Evolutionary conservation across 2,329 filamentous ascomycete species (phyloP).

Genomic region (Stagonosporopsis chrysanthemi): DNA sequence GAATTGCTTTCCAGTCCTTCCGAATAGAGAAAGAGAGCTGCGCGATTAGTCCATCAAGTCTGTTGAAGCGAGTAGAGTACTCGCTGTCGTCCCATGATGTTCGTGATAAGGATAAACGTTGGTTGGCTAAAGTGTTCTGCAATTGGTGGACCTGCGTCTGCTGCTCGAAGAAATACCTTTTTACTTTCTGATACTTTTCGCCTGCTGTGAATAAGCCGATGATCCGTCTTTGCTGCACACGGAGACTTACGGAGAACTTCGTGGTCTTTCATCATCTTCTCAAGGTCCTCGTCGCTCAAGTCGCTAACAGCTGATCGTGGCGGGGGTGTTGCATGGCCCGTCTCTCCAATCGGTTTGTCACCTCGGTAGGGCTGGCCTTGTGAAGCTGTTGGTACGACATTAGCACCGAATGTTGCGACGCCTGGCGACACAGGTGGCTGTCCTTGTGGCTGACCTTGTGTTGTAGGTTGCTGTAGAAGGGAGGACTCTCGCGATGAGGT

Average conservation of each 20-base stretch:
- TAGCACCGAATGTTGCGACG: constrained; percentile 54
- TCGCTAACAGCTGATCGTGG: constrained; percentile 51
- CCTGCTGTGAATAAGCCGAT: constrained; percentile 60
- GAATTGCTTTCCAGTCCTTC: constrained; percentile 88
- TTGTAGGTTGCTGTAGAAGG: constrained; percentile 43
- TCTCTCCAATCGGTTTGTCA: constrained; percentile 46
- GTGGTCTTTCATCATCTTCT: constrained; percentile 58
- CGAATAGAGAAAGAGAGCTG: constrained; percentile 95
- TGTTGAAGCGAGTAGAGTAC: constrained; percentile 86
- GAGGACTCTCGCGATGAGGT: constrained; percentile 46
- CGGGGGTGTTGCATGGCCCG: constrained; percentile 56
- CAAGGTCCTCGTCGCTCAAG: constrained; percentile 58
- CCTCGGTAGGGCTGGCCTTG: constrained; percentile 55
- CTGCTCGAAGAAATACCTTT: constrained; percentile 95
- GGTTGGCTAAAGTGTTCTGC: constrained; percentile 96
- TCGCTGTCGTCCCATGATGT: constrained; percentile 95
- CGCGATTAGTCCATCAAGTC: constrained; percentile 91
- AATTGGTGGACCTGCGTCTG: constrained; percentile 89
- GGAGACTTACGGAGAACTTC: constrained; percentile 57
- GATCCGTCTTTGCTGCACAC: not conserved
- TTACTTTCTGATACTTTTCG: constrained; percentile 97
- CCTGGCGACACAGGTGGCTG: constrained; percentile 48
- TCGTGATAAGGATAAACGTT: constrained; percentile 90
- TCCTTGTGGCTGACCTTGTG: constrained; percentile 48
- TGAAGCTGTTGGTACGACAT: constrained; percentile 54